Evolutionary conservation across 2,329 filamentous ascomycete genomes (phyloP).

Genomic region (Talaromyces sp.): DNA sequence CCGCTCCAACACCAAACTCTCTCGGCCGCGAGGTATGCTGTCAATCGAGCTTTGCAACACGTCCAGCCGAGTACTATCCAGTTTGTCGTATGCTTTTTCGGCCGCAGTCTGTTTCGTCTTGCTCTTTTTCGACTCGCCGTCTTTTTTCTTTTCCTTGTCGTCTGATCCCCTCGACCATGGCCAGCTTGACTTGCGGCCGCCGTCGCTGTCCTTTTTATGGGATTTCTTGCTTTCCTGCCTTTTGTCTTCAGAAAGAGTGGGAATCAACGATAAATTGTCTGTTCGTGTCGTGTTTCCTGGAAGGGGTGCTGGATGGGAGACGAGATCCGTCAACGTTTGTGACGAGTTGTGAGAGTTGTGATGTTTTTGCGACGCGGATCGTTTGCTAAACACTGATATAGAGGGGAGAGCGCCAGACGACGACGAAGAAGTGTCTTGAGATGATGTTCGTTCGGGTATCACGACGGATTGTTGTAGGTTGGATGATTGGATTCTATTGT

Average conservation of each 20-base stretch:
- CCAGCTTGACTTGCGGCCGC: slow-evolving; percentile 70
- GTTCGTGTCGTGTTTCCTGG: slow-evolving; percentile 68
- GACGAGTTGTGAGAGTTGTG: slow-evolving; percentile 34
- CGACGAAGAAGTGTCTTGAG: slow-evolving; percentile 37
- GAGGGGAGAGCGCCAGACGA: not conserved
- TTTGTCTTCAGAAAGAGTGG: slow-evolving; percentile 69
- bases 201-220: slow-evolving; percentile 68
- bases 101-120: slow-evolving; percentile 45
- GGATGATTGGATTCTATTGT: not conserved
- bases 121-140: slow-evolving; percentile 58
- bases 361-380: slow-evolving; percentile 26
- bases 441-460: slow-evolving; percentile 51
- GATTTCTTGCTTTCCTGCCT: slow-evolving; percentile 64
- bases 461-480: slow-evolving; percentile 26
- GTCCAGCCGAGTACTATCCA: slow-evolving; percentile 80
- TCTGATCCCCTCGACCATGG: slow-evolving; percentile 72
- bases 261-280: slow-evolving; percentile 75
- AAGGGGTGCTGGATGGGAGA: slow-evolving; percentile 62
- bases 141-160: slow-evolving; percentile 59
- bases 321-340: slow-evolving; percentile 61
- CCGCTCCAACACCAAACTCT: slow-evolving; percentile 79
- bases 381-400: slow-evolving; percentile 46
- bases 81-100: slow-evolving; percentile 64
- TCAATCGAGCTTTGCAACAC: slow-evolving; percentile 86
- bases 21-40: slow-evolving; percentile 56